Evolutionary conservation across 192 early-diverging fungal genomes (phyloP), one percentile per base, ranked within the genome.

Genomic region (Dissophora globulifera): DNA sequence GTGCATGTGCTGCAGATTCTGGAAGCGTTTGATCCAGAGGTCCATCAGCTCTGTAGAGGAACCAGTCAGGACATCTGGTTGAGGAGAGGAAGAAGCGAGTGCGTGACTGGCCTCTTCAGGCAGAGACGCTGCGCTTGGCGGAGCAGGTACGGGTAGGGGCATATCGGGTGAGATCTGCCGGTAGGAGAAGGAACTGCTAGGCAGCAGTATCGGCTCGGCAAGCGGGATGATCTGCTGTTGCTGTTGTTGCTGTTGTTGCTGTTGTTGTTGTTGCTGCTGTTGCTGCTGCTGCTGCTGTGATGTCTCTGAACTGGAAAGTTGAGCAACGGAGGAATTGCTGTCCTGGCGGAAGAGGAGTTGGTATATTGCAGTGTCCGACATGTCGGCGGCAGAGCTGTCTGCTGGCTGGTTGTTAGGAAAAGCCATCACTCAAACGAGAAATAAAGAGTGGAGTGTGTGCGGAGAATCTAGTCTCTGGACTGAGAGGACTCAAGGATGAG

Each of bases 1-100:
- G 50, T 71, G 69, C 17, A 23, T 13, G 23, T 69, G 66, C 19
- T 71, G 69, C 3, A 71, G 60, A n/a, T 71, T 58, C 32, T 58
- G 60, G 20, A 71, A 57, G 12, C 53, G 69, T 12, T 61, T 45
- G 9, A 57, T 26, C 69, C 69, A 71, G 10, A 71, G 11, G 33
- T 56, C 60, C 27, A 31, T 27, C n/a, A 52, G 0, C 4, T 31
- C 23, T 11, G 50, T 2, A 26, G 20, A 33, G n/a, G n/a, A n/a
- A n/a, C n/a, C n/a, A n/a, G n/a, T n/a, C n/a, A n/a, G n/a, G n/a
- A n/a, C n/a, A n/a, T n/a, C n/a, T n/a, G n/a, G n/a, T n/a, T n/a
- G n/a, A n/a, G n/a, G n/a, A 20, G 48, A 8, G 6, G 25, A n/a
- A 13, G 50, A 22, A 29, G 41, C 19, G 3, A 49, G 11, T 8